These are phyloP conservation scores for Fusarium algeriense DNA, from an alignment of 2,329 filamentous ascomycete genomes.

Conservation along the genomic window DNA sequence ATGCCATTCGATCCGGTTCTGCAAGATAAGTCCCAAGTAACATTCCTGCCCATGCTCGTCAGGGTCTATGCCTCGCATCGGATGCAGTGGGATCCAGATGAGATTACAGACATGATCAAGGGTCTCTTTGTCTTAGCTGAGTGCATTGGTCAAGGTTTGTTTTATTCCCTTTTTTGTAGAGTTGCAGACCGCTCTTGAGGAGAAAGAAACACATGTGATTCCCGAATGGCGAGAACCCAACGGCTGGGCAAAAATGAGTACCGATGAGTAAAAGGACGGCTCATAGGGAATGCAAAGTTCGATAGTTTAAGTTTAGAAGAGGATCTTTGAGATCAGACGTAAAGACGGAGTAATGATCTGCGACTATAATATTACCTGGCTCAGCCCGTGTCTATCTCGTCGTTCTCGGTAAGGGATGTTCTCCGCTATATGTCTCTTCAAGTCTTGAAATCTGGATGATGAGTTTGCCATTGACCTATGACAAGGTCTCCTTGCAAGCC, in stretches of 20 bases:
- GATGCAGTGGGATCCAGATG: neutral
- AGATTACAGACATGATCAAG: neutral
- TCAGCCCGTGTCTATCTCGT: neutral
- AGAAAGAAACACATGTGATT: too few species aligned
- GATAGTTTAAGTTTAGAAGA: neutral
- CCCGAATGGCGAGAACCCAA: fast-evolving
- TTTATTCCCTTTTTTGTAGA: too few species aligned
- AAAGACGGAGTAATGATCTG: neutral
- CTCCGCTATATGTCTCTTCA: neutral
- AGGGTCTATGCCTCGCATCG: neutral
- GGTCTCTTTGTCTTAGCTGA: neutral
- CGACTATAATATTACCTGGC: neutral
- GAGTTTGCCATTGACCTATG: neutral
- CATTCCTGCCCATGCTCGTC: neutral
- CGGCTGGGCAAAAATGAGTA: fast-evolving
- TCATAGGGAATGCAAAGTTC: neutral
- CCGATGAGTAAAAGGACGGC: neutral
- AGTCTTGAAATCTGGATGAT: too few species aligned
- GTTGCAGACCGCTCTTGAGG: neutral
- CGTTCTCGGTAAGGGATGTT: neutral
- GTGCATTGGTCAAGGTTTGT: neutral
- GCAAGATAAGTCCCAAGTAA: neutral
- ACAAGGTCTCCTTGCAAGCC: neutral
- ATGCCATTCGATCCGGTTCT: neutral
- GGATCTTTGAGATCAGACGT: too few species aligned